A percentile compares a stretch with the other conserved stretches of the same genome.
Conservation (phyloP, 1,284 basidiomycete genomes). For the Polyporus tsugae region DNA sequence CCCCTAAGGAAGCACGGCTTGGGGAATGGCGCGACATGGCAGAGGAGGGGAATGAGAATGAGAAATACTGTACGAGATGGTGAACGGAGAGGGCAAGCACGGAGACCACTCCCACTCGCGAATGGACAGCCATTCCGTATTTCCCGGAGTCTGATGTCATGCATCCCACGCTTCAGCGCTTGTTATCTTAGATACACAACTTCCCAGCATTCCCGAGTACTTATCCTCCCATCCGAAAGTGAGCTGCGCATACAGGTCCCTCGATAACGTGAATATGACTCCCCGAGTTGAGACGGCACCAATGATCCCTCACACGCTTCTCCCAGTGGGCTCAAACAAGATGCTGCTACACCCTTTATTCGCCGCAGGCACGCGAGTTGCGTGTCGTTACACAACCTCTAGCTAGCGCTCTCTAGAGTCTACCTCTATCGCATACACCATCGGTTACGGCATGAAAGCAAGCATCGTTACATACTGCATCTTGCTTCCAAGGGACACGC, state of each 20-base stretch:
- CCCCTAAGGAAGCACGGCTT: neutral
- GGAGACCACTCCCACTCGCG: neutral
- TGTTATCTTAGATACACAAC: too few species aligned
- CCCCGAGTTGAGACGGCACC: too few species aligned
- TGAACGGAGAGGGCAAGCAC: constrained; percentile 2
- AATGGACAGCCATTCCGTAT: neutral
- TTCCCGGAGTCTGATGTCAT: neutral
- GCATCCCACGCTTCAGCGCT: neutral
- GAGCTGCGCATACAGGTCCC: neutral
- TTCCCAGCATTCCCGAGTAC: neutral
- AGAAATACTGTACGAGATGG: neutral
- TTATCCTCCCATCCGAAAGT: neutral
- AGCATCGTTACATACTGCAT: neutral
- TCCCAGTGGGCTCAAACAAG: too few species aligned
- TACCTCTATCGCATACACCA: neutral
- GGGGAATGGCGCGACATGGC: neutral
- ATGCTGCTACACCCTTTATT: neutral
- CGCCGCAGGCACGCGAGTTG: neutral
- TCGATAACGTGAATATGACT: too few species aligned
- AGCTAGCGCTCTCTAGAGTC: too few species aligned
- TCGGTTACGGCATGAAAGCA: neutral
- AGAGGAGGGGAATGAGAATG: neutral
- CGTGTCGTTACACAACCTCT: too few species aligned
- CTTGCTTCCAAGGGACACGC: neutral
- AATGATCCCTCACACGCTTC: too few species aligned